Conservation (phyloP, 164 flowering plant genomes). For the Magnolia sinica region DNA sequence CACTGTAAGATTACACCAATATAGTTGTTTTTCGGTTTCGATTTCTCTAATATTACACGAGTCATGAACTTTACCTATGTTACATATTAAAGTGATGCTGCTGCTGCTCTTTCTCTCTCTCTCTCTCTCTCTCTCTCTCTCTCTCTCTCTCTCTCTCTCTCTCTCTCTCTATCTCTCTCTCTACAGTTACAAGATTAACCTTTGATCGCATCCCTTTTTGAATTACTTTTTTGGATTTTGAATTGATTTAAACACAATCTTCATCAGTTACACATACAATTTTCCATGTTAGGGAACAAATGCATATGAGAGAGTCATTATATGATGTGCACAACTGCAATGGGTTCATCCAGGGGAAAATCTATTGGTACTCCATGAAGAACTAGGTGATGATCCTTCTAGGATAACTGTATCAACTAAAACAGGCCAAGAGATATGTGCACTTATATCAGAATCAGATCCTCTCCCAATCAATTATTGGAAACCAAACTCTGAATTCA, state of each 20-base stretch:
- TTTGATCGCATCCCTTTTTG: no score
- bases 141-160: no score
- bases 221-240: no score
- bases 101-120: not conserved
- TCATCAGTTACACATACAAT: no score
- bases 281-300: no score
- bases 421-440: conserved; percentile 43
- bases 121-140: no score
- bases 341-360: conserved; percentile 47
- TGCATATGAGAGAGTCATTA: no score
- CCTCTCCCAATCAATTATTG: conserved; percentile 45
- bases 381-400: conserved; percentile 64
- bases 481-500: conserved; percentile 23
- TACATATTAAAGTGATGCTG: not conserved
- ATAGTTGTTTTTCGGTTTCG: not conserved
- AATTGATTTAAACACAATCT: no score
- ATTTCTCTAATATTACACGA: not conserved
- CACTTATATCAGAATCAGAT: conserved; percentile 43
- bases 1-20: conserved; percentile 29
- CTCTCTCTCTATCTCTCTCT: no score
- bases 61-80: not conserved
- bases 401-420: conserved; percentile 37
- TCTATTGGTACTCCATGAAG: conserved; percentile 55
- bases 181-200: no score
- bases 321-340: no score